These are phyloP conservation scores for Lactifluus piperatus DNA, from an alignment of 768 basidiomycete species.

Conservation along the genomic window DNA sequence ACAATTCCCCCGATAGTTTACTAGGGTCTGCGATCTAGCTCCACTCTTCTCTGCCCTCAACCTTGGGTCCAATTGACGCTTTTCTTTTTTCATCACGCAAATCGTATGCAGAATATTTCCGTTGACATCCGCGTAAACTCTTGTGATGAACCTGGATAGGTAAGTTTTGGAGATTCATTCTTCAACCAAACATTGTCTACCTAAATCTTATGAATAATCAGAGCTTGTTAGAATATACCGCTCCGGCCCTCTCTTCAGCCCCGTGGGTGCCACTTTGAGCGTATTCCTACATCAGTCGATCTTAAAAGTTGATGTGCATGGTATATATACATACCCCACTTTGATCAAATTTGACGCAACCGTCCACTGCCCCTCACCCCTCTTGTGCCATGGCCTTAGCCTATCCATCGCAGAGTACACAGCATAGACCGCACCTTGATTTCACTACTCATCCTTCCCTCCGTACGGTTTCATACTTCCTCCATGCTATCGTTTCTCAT, in stretches of 20 bases:
- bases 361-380: not conserved
- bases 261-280: conserved; percentile 15
- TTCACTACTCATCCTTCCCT: conserved; percentile 18
- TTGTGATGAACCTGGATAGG: conserved; percentile 16
- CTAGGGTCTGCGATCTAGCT: conserved; percentile 13
- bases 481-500: not conserved
- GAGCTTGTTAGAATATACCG: conserved; percentile 12
- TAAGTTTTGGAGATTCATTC: conserved; percentile 1
- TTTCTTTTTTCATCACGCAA: conserved; percentile 6
- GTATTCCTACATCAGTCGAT: not conserved
- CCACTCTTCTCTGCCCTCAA: conserved; percentile 9
- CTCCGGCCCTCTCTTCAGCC: conserved; percentile 1
- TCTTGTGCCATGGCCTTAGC: conserved; percentile 14
- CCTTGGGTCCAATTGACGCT: not conserved
- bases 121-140: not conserved
- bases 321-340: conserved; percentile 18
- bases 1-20: conserved; percentile 1
- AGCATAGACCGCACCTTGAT: conserved; percentile 11
- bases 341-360: not conserved
- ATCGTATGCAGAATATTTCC: conserved; percentile 1
- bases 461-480: conserved; percentile 2
- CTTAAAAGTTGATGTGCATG: conserved; percentile 12
- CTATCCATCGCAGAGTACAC: conserved; percentile 4
- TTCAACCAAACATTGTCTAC: conserved; percentile 18
- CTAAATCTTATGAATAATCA: conserved; percentile 16